phyloP scores from a whole-genome alignment of 2,329 filamentous ascomycete species.

The Neoscytalidium dimidiatum region DNA sequence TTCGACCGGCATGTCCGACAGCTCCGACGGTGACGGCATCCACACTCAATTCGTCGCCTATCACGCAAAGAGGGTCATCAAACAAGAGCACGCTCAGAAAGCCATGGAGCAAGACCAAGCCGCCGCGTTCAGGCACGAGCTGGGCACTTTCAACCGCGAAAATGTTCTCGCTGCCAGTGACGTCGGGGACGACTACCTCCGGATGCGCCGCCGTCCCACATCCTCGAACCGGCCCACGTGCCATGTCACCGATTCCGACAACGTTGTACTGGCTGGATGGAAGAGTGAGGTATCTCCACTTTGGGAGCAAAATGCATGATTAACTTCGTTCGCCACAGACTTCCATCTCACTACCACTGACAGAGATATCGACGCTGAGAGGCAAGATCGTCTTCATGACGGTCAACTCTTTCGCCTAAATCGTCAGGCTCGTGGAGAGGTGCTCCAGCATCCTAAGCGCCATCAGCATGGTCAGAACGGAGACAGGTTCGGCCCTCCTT shows the following conservation, averaged over 20 bases:
- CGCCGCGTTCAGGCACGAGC: constrained; percentile 2
- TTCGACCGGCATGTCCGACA: not conserved
- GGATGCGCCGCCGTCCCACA: not conserved
- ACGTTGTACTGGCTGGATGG: not conserved
- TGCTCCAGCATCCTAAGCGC: not conserved
- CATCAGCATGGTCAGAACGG: not conserved
- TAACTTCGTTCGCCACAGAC: not conserved
- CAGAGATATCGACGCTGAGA: not conserved
- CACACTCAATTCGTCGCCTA: not conserved
- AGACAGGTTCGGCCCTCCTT: not conserved
- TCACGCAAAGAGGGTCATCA: no score
- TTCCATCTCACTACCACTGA: constrained; percentile 6
- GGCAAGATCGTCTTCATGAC: constrained; percentile 2
- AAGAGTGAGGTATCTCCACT: not conserved
- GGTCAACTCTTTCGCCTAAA: constrained; percentile 17
- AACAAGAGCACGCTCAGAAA: not conserved
- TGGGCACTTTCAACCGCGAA: constrained; percentile 10
- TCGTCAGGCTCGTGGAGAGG: constrained; percentile 5
- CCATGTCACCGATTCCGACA: not conserved
- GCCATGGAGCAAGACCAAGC: constrained; percentile 3
- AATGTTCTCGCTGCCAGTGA: not conserved
- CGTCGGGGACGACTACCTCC: not conserved
- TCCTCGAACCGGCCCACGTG: not conserved
- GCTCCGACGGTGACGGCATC: not conserved
- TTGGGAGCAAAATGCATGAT: not conserved